Conservation (phyloP, 345 rosid species). For the Zanthoxylum bungeanum region DNA sequence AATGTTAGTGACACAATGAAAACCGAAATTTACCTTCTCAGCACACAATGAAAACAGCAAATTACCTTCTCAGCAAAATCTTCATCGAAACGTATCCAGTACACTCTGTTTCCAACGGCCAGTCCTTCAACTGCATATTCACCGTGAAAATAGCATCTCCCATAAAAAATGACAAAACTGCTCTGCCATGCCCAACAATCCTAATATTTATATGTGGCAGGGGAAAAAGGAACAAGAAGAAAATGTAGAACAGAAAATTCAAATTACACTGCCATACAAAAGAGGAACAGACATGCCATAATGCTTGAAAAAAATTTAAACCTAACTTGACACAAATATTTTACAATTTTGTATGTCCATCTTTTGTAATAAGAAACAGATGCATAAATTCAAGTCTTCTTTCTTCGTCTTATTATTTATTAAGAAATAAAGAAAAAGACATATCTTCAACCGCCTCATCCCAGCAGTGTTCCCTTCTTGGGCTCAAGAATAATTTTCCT, state of each 20-base stretch:
- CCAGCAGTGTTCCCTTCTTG: not conserved
- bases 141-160: constrained; percentile 21
- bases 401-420: not conserved
- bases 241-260: no score
- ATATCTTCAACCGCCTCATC: not conserved
- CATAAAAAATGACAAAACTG: constrained; percentile 20
- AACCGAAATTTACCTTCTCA: constrained; percentile 49
- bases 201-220: constrained; percentile 2
- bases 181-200: constrained; percentile 11
- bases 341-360: not conserved
- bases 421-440: not conserved
- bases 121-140: constrained; percentile 70
- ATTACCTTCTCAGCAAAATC: constrained; percentile 69
- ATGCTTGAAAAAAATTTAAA: not conserved
- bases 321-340: not conserved
- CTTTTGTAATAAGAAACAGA: no score
- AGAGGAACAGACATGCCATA: not conserved
- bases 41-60: no score
- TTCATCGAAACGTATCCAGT: constrained; percentile 86
- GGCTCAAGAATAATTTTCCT: not conserved
- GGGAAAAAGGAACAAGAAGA: not conserved
- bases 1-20: not conserved
- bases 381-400: not conserved
- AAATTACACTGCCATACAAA: not conserved
- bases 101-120: constrained; percentile 74